Conservation (phyloP, 78 protist species). For the Planoprotostelium fungivorum region DNA sequence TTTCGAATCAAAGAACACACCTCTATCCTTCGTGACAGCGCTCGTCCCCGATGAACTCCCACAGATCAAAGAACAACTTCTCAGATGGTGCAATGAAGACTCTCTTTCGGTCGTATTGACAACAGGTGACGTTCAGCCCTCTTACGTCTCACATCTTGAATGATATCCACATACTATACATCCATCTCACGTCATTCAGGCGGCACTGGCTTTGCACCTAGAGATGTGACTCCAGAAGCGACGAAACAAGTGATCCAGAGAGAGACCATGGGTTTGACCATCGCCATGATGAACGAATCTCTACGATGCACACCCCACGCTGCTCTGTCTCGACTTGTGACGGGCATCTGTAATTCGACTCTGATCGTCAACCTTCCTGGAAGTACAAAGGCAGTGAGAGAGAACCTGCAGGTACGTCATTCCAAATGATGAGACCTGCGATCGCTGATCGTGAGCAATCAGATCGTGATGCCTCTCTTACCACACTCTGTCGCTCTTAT, state of each 20-base stretch:
- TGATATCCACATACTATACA: no score
- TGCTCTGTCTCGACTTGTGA: slow-evolving; percentile 32
- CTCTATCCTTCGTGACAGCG: slow-evolving; percentile 2
- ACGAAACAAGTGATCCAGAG: slow-evolving; percentile 29
- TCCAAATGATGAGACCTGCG: no score
- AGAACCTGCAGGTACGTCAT: slow-evolving; percentile 18
- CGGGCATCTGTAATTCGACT: slow-evolving; percentile 38
- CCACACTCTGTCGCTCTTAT: not conserved
- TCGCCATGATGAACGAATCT: slow-evolving; percentile 39
- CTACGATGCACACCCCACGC: slow-evolving; percentile 44
- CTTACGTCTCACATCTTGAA: slow-evolving; percentile 15
- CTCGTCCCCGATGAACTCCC: slow-evolving; percentile 38
- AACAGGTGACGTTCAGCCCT: slow-evolving; percentile 10
- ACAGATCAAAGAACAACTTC: slow-evolving; percentile 3
- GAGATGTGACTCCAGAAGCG: slow-evolving; percentile 58
- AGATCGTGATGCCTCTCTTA: not conserved
- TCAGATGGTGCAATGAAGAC: not conserved
- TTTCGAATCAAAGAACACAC: not conserved
- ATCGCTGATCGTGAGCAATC: no score
- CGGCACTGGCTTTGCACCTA: slow-evolving; percentile 52
- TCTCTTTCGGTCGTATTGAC: not conserved
- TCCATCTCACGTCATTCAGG: slow-evolving; percentile 51
- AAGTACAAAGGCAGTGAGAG: slow-evolving; percentile 50
- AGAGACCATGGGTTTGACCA: slow-evolving; percentile 26
- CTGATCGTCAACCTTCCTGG: slow-evolving; percentile 47